Evolutionary conservation across 345 rosid species (phyloP), one percentile per base, ranked within the genome.

Genomic region (Orychophragmus violaceus): DNA sequence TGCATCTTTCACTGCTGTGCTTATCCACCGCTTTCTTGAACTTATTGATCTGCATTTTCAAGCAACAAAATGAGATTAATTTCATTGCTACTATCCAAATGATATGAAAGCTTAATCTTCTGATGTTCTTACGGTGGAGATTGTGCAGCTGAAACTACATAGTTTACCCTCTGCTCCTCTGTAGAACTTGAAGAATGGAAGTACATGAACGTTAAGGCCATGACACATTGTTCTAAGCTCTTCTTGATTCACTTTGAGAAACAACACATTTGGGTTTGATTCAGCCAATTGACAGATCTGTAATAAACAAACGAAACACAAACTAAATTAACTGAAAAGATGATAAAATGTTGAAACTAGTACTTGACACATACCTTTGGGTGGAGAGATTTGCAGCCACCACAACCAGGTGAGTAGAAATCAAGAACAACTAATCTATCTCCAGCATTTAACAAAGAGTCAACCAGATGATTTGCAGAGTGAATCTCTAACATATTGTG

Each of bases 271-370:
- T 1, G 89, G 91, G 68, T 88, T 76, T 49, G 67, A 61, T 75
- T 86, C 91, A 18, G 97, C 97, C 63, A 91, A 44, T 64, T 86
- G 89, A 86, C 89, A 84, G 39, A 85, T 81, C 95, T 88, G 81
- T 59, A 55, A 5, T 2, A 1, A 29, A 2, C 29, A 10, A 41
- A 7, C 24, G 36, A 23, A 14, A 2, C 33, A 57, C 4, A 64
- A 68, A 13, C 33, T 42, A 50, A 16, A 11, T 6, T 8, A 6
- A 64, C 19, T 25, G 19, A 35, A 57, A 39, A 1, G 0, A n/a
- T 6, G 21, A 3, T 6, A 42, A 8, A 18, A 45, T 8, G 5
- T n/a, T 6, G 18, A 30, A 64, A 8, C 28, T 33, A 23, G 37
- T 25, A 37, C 0, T 37, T 52, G 32, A 39, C 2, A 0, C 22